A percentile compares a stretch with the other conserved stretches of the same genome.
These are phyloP conservation scores for Rhodotorula paludigena DNA, from an alignment of 768 basidiomycete species.

Conservation along the genomic window DNA sequence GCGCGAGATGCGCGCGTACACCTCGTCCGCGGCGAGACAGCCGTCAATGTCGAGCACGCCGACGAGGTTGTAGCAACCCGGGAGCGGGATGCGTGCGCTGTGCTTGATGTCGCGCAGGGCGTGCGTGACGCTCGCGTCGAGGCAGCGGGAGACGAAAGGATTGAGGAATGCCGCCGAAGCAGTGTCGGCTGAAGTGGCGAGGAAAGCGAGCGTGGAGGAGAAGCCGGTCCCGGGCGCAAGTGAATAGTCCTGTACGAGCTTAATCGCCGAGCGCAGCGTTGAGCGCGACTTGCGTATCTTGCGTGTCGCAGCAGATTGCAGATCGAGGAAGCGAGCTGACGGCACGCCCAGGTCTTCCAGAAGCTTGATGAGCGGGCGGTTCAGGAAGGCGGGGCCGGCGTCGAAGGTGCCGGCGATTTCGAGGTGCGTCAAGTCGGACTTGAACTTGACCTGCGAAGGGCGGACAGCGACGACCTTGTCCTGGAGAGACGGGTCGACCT, in stretches of 20 bases:
- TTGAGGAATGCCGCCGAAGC: slow-evolving; percentile 14
- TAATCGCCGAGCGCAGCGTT: not conserved
- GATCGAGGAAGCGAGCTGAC: slow-evolving; percentile 56
- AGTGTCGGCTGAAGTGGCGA: slow-evolving; percentile 52
- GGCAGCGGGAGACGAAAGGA: slow-evolving; percentile 57
- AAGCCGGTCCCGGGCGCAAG: slow-evolving; percentile 53
- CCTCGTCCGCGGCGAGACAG: slow-evolving; percentile 45
- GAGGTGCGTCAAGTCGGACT: slow-evolving; percentile 43
- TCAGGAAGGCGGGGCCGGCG: not conserved
- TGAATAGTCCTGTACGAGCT: slow-evolving; percentile 5
- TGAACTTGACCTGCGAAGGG: slow-evolving; percentile 67
- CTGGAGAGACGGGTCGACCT: slow-evolving; percentile 56
- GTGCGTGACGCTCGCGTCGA: slow-evolving; percentile 60
- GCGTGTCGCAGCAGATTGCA: slow-evolving; percentile 60
- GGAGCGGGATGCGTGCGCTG: slow-evolving; percentile 66
- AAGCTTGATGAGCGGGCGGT: slow-evolving; percentile 19
- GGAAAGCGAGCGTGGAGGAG: slow-evolving; percentile 54
- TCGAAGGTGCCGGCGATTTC: slow-evolving; percentile 12
- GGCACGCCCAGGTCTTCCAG: slow-evolving; percentile 68
- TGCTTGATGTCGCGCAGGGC: slow-evolving; percentile 72
- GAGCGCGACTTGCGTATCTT: slow-evolving; percentile 49
- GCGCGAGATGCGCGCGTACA: slow-evolving; percentile 52
- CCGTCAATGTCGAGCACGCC: slow-evolving; percentile 72
- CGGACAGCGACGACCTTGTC: slow-evolving; percentile 56
- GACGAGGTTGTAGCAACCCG: slow-evolving; percentile 64